Base-by-base conservation (phyloP, 257 asterid species). In the Coffea canephora region DNA sequence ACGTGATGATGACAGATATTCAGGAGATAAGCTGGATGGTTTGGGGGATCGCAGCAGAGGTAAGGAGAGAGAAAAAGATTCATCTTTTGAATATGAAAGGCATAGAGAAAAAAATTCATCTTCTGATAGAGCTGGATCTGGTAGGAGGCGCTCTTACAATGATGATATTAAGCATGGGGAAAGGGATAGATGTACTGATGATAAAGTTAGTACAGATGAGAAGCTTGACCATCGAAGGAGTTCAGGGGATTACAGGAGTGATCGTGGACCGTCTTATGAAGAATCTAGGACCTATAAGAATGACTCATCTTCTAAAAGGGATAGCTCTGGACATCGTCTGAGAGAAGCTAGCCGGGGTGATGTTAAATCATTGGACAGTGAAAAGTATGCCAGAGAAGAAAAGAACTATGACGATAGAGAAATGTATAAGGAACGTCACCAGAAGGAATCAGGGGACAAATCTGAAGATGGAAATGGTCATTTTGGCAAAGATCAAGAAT, bases 111-210 rank as follows among this genome's bases (percentile, higher is more conserved):
- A 80, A 27, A 90, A 83, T 74, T 48, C 57, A 25, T 77, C 89
- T 27, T 89, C 85, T 86, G 96, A 90, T 39, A 87, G 85, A 84
- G 79, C 76, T 74, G 93, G 90, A 69, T 88, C 93, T 84, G 89
- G 94, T 73, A 85, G 88, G 85, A 88, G 88, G 81, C 91, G 85
- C 77, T 75, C 80, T 34, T 62, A 71, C 74, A 39, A 31, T 84
- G 97, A 89, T 41, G 91, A 86, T 75, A 75, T 54, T 74, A 81
- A 59, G 77, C 52, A 70, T 71, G 65, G 75, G 55, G 91, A 89
- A 81, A 83, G 80, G 81, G 89, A 83, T 50, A 71, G 82, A 82
- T 76, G 74, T 70, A 86, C 86, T 77, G 92, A 83, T 74, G 89
- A 82, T 84, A 90, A 86, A 84, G 83, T 75, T 78, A 87, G 85